phyloP scores from a whole-genome alignment of 306 rosid genomes.

The Castanea crenata region DNA sequence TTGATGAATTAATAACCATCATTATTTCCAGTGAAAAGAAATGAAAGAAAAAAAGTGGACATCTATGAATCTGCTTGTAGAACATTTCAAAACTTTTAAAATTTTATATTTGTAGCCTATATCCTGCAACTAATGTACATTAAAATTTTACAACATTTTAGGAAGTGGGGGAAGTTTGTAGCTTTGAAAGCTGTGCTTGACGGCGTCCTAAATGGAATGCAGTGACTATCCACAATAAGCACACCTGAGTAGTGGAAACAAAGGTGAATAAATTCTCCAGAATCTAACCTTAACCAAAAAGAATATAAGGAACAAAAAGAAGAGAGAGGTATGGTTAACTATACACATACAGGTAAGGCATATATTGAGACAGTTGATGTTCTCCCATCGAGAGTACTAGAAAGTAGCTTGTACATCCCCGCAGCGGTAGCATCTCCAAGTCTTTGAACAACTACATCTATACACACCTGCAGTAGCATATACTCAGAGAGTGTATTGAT shows the following conservation, averaged over 20 bases:
- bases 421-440: conserved; percentile 98
- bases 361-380: conserved; percentile 68
- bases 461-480: conserved; percentile 65
- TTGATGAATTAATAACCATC: not conserved
- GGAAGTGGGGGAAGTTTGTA: conserved; percentile 29
- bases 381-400: conserved; percentile 52
- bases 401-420: conserved; percentile 84
- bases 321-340: not conserved
- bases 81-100: not conserved
- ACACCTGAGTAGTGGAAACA: conserved; percentile 51
- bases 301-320: not conserved
- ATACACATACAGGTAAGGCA: conserved; percentile 72
- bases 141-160: conserved; percentile 16
- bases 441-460: conserved; percentile 90
- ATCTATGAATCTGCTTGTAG: too few species aligned
- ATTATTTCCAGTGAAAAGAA: not conserved
- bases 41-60: not conserved
- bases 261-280: not conserved
- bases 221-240: conserved; percentile 67
- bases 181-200: conserved; percentile 65
- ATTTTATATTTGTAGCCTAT: not conserved
- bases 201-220: conserved; percentile 81
- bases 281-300: not conserved
- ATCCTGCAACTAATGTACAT: conserved; percentile 2
- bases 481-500: conserved; percentile 5